A percentile compares a stretch with the other conserved stretches of the same genome.
Evolutionary conservation across 257 asterid species (phyloP).

Genomic region (Avicennia marina): DNA sequence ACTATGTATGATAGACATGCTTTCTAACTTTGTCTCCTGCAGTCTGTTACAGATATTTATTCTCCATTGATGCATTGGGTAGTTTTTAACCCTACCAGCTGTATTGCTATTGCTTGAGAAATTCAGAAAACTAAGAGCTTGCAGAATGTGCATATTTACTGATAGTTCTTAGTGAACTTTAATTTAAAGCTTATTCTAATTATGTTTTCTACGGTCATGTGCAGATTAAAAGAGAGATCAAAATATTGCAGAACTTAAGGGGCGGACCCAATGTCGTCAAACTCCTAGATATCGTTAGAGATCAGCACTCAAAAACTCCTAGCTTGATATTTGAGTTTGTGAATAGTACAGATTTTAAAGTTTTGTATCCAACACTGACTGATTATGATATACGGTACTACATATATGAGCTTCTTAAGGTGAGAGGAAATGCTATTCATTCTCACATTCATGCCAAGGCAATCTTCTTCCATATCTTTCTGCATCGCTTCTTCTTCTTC

Average conservation of each 20-base stretch:
- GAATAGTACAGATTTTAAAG: constrained; percentile 80
- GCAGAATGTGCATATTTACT: too few species aligned
- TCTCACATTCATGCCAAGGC: too few species aligned
- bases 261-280: constrained; percentile 74
- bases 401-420: constrained; percentile 83
- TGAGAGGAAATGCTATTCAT: constrained; percentile 23
- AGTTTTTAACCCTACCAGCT: too few species aligned
- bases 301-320: constrained; percentile 78
- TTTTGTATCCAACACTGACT: constrained; percentile 67
- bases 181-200: constrained; percentile 1
- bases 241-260: constrained; percentile 69
- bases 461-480: not conserved
- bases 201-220: not conserved
- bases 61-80: too few species aligned
- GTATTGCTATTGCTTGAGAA: too few species aligned
- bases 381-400: constrained; percentile 84
- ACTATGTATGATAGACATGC: too few species aligned
- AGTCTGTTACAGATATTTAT: too few species aligned
- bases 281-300: constrained; percentile 71
- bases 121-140: too few species aligned
- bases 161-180: too few species aligned
- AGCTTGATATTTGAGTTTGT: constrained; percentile 77
- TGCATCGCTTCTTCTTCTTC: too few species aligned
- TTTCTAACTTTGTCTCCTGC: too few species aligned
- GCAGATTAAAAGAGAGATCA: constrained; percentile 79